phyloP scores from a whole-genome alignment of 2,329 filamentous ascomycete genomes.

The Elsinoe necatrix region DNA sequence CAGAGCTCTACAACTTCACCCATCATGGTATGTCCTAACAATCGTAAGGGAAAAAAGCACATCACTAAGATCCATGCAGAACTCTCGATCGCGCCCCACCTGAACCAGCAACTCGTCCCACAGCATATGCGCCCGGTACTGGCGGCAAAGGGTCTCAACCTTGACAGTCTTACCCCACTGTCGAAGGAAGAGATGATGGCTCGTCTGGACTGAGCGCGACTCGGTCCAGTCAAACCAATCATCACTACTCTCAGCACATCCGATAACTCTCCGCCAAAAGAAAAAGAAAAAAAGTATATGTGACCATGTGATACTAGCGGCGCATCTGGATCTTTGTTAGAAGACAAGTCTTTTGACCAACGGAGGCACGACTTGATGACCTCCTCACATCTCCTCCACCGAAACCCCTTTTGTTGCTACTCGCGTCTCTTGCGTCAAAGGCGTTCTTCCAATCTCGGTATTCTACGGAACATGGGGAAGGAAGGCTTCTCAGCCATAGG shows the following conservation, averaged over 20 bases:
- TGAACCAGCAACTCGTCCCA: conserved; percentile 85
- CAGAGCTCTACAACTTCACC: conserved; percentile 84
- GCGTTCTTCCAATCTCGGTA: conserved; percentile 5
- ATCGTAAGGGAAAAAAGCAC: conserved; percentile 1
- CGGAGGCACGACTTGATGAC: conserved; percentile 13
- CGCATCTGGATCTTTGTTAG: conserved; percentile 16
- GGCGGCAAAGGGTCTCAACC: conserved; percentile 68
- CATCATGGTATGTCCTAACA: conserved; percentile 70
- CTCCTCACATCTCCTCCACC: background rate
- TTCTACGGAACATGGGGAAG: conserved; percentile 1
- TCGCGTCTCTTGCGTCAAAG: conserved; percentile 3
- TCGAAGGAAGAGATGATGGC: conserved; percentile 96
- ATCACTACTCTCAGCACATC: conserved; percentile 1
- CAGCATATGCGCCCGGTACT: conserved; percentile 68
- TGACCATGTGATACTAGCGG: conserved; percentile 17
- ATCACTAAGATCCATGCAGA: conserved; percentile 46
- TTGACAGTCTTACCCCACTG: conserved; percentile 87
- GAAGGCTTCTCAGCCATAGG: conserved; percentile 2
- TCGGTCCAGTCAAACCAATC: conserved; percentile 5
- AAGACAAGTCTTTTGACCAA: conserved; percentile 8
- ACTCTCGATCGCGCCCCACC: conserved; percentile 82
- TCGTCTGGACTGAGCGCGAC: conserved; percentile 64
- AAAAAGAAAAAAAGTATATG: conserved; percentile 16
- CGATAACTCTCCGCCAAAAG: background rate
- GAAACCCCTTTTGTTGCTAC: background rate